Percentiles rank a stretch among this genome's conserved stretches.
phyloP scores from a whole-genome alignment of 2,329 filamentous ascomycete species.

The Penicillium sp. region DNA sequence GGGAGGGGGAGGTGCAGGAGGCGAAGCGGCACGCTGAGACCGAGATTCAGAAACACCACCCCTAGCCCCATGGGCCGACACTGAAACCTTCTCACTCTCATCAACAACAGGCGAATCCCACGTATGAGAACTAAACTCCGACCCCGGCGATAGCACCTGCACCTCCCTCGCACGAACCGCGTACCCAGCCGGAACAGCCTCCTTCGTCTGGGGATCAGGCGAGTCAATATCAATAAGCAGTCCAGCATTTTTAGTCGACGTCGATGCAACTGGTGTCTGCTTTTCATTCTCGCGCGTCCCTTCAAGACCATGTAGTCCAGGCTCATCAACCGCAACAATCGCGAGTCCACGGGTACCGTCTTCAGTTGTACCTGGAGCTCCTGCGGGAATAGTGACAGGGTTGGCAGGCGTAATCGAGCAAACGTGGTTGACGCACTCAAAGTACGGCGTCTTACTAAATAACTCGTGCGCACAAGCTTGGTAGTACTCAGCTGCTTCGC shows the following conservation, averaged over 20 bases:
- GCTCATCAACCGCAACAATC: constrained; percentile 14
- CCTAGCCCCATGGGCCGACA: neutral
- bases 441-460: constrained; percentile 41
- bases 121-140: constrained; percentile 8
- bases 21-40: neutral
- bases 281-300: neutral
- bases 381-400: constrained; percentile 15
- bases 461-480: constrained; percentile 47
- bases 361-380: neutral
- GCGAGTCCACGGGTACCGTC: constrained; percentile 18
- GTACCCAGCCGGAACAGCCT: neutral
- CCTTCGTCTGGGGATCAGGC: neutral
- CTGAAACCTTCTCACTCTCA: constrained; percentile 13
- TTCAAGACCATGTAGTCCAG: neutral
- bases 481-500: constrained; percentile 42
- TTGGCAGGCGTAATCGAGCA: constrained; percentile 37
- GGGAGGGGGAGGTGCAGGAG: constrained; percentile 7
- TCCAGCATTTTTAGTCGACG: neutral
- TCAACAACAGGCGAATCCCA: constrained; percentile 13
- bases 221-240: constrained; percentile 24
- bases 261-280: neutral
- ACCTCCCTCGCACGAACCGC: constrained; percentile 1
- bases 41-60: neutral
- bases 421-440: constrained; percentile 45
- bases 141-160: constrained; percentile 5